These are phyloP conservation scores for Casaregolazyma suthepensis DNA, from an alignment of 1,139 yeast genomes.

Conservation along the genomic window DNA sequence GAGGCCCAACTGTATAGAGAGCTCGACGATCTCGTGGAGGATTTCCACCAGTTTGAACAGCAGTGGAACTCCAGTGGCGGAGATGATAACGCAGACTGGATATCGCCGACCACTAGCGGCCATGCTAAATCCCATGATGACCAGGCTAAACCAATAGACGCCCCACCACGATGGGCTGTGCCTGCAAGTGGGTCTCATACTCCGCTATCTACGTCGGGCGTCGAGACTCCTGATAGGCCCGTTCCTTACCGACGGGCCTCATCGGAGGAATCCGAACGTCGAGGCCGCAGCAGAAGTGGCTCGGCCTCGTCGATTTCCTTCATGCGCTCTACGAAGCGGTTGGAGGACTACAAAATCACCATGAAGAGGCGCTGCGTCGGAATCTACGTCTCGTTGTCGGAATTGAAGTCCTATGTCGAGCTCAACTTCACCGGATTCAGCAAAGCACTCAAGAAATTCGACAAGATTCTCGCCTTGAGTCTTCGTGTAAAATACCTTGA, in stretches of 20 bases:
- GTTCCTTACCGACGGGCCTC: conserved; percentile 2
- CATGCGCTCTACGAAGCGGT: background rate
- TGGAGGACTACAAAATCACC: conserved; percentile 40
- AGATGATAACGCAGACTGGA: background rate
- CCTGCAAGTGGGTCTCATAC: background rate
- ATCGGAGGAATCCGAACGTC: background rate
- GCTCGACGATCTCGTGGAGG: conserved; percentile 42
- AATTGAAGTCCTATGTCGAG: conserved; percentile 73
- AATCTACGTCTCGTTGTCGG: conserved; percentile 70
- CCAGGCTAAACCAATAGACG: background rate
- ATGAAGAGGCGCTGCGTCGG: conserved; percentile 62
- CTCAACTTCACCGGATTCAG: conserved; percentile 82
- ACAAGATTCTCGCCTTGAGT: conserved; percentile 64
- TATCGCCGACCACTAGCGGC: background rate
- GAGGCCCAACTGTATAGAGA: conserved; percentile 44
- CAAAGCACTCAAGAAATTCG: conserved; percentile 85
- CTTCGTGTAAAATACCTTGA: conserved; percentile 46
- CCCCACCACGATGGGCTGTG: background rate
- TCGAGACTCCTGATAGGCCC: conserved; percentile 3
- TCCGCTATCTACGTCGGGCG: conserved; percentile 5
- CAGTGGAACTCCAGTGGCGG: background rate
- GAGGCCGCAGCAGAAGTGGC: background rate
- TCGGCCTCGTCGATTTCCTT: background rate
- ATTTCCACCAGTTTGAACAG: conserved; percentile 23
- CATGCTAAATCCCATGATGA: background rate